Conservation (phyloP, 768 basidiomycete genomes). For the Crepidotus variabilis region DNA sequence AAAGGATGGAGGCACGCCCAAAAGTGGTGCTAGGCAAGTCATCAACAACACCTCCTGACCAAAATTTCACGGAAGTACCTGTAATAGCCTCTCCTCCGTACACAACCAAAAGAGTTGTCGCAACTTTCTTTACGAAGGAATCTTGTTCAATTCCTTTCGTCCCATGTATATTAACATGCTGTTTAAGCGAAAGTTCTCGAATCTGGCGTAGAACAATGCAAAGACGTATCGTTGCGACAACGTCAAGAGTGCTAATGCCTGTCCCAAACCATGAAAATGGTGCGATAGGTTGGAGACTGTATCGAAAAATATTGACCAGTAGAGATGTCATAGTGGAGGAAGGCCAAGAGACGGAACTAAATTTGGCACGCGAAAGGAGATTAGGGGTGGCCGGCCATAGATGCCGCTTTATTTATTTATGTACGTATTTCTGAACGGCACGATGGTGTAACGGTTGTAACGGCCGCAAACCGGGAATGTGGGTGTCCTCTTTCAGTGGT, state of each 20-base stretch:
- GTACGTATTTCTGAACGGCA: constrained; percentile 9
- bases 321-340: constrained; percentile 26
- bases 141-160: constrained; percentile 36
- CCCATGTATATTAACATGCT: constrained; percentile 41
- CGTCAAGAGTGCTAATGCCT: constrained; percentile 57
- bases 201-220: constrained; percentile 69
- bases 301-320: constrained; percentile 49
- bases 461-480: constrained; percentile 81
- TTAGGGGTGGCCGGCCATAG: background rate
- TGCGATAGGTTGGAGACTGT: constrained; percentile 52
- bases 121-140: constrained; percentile 55
- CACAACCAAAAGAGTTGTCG: constrained; percentile 62
- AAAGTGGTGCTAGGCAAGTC: constrained; percentile 46
- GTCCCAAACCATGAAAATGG: constrained; percentile 69
- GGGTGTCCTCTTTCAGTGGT: constrained; percentile 62
- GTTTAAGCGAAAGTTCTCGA: constrained; percentile 36
- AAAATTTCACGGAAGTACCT: constrained; percentile 29
- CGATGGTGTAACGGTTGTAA: constrained; percentile 74
- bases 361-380: background rate
- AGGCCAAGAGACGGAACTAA: background rate
- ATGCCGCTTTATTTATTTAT: background rate
- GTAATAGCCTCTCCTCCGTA: constrained; percentile 76
- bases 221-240: constrained; percentile 64
- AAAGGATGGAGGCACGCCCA: constrained; percentile 73
- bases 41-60: background rate